Base-by-base conservation (phyloP, 345 rosid species). In the Eucalyptus tenuipes region DNA sequence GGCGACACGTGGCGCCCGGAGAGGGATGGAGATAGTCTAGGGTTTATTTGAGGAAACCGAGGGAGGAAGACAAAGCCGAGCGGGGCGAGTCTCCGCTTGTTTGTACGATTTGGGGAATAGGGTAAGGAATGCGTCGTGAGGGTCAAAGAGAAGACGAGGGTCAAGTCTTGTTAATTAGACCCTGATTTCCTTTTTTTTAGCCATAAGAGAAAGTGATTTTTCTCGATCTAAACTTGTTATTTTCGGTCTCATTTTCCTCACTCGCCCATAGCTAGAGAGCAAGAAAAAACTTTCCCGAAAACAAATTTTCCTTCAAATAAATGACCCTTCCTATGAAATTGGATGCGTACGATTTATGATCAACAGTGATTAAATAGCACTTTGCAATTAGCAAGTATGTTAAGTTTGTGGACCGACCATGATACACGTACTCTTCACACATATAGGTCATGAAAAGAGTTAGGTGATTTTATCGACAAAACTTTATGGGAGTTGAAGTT, bases 291-390 rank as follows among this genome's bases (percentile, higher is more conserved):
- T 17, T 33, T 33, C 7, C 5, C 3, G 0, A 18, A 75, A 75
- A 37, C 2, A 37, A 37, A 11, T 71, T 33, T 5, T 20, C 13
- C 24, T 68, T 71, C 44, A 10, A 33, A 9, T 33, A 33, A 9
- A 37, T 1, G 3, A 33, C 2, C 7, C 0, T 33, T 71, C 10
- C 0, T 17, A 5, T 37, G 22, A 9, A 68, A 68, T 31, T 5
- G 13, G 7, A 17, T 18, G 24, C 1, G 13, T 33, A 10, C 13
- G 1, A 71, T 71, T 71, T 18, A 37, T 15, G 20, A 33, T 31
- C 0, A 17, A 31, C 0, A 1, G 24, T 31, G 24, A 68, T 31
- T 68, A 68, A 16, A 68, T 17, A 3, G 11, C 4, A 17, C 13
- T 66, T 52, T 17, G 25, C 7, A 10, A 37, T 18, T 33, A 3